Percentiles rank a stretch among this genome's conserved stretches.
Conservation (phyloP, 2,329 filamentous ascomycete genomes). For the Aspergillus fumigatus region DNA sequence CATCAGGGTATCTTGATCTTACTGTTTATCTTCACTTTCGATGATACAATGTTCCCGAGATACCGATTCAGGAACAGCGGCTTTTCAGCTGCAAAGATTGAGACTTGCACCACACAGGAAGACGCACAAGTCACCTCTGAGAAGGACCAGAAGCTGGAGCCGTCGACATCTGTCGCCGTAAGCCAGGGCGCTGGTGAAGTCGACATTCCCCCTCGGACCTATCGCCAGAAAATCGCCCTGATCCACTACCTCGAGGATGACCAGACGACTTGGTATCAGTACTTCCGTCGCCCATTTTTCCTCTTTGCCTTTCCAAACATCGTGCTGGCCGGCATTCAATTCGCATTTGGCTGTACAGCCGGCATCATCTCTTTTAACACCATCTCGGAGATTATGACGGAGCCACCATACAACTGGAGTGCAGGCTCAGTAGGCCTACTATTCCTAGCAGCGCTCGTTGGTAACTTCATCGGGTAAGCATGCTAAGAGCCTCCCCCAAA, state of each 20-base stretch:
- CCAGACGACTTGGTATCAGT: constrained; percentile 36
- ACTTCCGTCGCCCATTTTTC: constrained; percentile 38
- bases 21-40: constrained; percentile 30
- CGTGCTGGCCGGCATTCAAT: constrained; percentile 37
- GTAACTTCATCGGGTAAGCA: constrained; percentile 28
- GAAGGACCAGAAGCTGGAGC: constrained; percentile 4
- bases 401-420: constrained; percentile 34
- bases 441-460: constrained; percentile 32
- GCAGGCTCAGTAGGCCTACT: constrained; percentile 28
- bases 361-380: constrained; percentile 40
- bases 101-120: neutral
- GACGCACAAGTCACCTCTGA: neutral
- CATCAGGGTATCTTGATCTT: constrained; percentile 19
- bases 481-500: neutral
- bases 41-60: constrained; percentile 35
- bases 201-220: constrained; percentile 18
- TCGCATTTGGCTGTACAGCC: constrained; percentile 39
- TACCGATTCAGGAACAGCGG: constrained; percentile 21
- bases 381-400: constrained; percentile 33
- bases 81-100: neutral
- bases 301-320: constrained; percentile 39
- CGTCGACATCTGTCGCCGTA: constrained; percentile 12
- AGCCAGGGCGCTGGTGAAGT: constrained; percentile 14
- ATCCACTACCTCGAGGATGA: constrained; percentile 28
- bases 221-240: constrained; percentile 20